A percentile compares a stretch with the other conserved stretches of the same genome.
phyloP scores from a whole-genome alignment of 371 early-diverging fungal genomes.

The Lichtheimia ornata region DNA sequence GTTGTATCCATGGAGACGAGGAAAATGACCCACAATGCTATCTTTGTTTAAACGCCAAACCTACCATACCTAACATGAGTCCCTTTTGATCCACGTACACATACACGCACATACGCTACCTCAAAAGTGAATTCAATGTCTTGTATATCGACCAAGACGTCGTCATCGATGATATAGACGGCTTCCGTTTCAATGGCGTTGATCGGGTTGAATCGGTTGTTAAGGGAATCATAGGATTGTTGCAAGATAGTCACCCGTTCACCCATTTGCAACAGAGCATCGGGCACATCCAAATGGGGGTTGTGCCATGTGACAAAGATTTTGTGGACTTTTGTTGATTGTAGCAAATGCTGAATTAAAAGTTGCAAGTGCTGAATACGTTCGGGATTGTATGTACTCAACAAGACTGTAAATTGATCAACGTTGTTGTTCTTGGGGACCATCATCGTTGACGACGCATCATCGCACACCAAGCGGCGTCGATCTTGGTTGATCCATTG shows the following conservation, averaged over 20 bases:
- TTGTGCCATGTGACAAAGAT: slow-evolving; percentile 58
- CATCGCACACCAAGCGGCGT: slow-evolving; percentile 23
- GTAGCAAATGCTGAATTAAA: slow-evolving; percentile 34
- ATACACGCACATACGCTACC: slow-evolving; percentile 12
- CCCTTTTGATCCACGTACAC: too few relatives aligned
- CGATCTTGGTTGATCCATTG: slow-evolving; percentile 21
- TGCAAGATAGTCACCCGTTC: slow-evolving; percentile 27
- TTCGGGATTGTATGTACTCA: slow-evolving; percentile 52
- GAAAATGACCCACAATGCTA: slow-evolving; percentile 46
- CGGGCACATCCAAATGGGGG: slow-evolving; percentile 31
- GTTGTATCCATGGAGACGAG: slow-evolving; percentile 37
- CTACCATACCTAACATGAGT: too few relatives aligned
- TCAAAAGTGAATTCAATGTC: slow-evolving; percentile 39
- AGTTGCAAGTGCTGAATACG: slow-evolving; percentile 39
- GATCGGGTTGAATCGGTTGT: slow-evolving; percentile 47
- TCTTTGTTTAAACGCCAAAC: slow-evolving; percentile 18
- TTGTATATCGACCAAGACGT: slow-evolving; percentile 30
- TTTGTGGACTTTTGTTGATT: slow-evolving; percentile 29
- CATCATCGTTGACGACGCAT: background rate
- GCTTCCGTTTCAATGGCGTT: slow-evolving; percentile 30
- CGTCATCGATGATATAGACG: slow-evolving; percentile 50
- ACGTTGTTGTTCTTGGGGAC: slow-evolving; percentile 12
- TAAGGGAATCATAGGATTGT: slow-evolving; percentile 44
- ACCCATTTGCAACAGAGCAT: slow-evolving; percentile 14
- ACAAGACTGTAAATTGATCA: slow-evolving; percentile 45